Conservation (phyloP, 495 filamentous ascomycete species). For the Aspergillus ellipticus region DNA sequence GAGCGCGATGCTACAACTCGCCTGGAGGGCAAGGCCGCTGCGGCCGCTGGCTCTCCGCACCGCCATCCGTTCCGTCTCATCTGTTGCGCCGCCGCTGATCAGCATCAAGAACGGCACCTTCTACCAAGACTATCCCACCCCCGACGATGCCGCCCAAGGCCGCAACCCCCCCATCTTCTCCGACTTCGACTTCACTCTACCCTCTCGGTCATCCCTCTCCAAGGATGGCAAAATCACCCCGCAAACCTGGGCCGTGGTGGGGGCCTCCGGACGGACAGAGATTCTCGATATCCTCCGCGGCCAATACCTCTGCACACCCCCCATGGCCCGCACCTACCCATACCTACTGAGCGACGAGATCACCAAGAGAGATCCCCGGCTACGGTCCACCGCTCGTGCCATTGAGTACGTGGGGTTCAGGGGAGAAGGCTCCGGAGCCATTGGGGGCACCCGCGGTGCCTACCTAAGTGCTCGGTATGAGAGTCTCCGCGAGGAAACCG, state of each 20-base stretch:
- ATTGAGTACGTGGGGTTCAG: constrained; percentile 82
- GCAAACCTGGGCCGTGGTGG: constrained; percentile 73
- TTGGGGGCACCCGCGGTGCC: constrained; percentile 59
- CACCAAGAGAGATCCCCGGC: constrained; percentile 44
- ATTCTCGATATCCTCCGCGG: constrained; percentile 74
- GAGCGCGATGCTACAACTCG: constrained; percentile 8
- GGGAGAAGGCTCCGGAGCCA: constrained; percentile 53
- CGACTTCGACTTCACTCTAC: constrained; percentile 61
- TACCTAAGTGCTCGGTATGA: constrained; percentile 95
- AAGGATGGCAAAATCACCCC: constrained; percentile 1
- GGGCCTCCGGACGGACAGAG: constrained; percentile 67
- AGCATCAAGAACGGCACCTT: constrained; percentile 73
- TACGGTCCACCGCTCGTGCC: constrained; percentile 57
- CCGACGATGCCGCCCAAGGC: constrained; percentile 28
- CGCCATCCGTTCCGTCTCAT: constrained; percentile 10
- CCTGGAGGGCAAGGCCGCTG: constrained; percentile 5
- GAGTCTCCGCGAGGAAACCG: constrained; percentile 76
- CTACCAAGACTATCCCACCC: constrained; percentile 70
- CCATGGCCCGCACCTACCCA: constrained; percentile 68
- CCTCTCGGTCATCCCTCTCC: constrained; percentile 40
- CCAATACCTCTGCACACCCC: constrained; percentile 67
- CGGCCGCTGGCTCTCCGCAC: constrained; percentile 2
- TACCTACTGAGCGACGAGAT: constrained; percentile 66
- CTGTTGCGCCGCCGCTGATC: constrained; percentile 56
- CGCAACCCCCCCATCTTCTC: constrained; percentile 61